Evolutionary conservation across 2,329 filamentous ascomycete species (phyloP).

Genomic region (Dactylellina parvicollis): DNA sequence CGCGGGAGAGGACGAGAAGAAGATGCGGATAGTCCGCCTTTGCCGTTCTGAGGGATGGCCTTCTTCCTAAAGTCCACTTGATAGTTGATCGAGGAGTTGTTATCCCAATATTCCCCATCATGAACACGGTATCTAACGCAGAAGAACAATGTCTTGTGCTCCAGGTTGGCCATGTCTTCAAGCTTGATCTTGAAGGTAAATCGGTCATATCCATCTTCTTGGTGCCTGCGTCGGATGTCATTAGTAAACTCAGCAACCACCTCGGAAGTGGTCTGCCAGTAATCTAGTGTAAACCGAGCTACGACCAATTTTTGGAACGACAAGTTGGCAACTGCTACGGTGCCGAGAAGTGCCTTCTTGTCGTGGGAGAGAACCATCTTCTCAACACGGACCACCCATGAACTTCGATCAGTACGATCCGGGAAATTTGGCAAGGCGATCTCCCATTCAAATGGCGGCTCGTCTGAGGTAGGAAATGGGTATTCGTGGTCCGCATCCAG

Average conservation of each 20-base stretch:
- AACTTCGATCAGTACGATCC: constrained; percentile 60
- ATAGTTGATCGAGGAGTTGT: constrained; percentile 86
- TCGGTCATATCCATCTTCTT: constrained; percentile 77
- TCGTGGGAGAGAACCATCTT: constrained; percentile 86
- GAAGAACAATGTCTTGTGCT: constrained; percentile 90
- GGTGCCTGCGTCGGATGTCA: constrained; percentile 75
- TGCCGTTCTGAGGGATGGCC: constrained; percentile 68
- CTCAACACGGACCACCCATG: constrained; percentile 74
- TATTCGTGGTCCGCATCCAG: constrained; percentile 91
- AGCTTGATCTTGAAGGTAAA: constrained; percentile 96
- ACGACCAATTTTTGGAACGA: constrained; percentile 87
- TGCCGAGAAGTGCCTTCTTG: constrained; percentile 85
- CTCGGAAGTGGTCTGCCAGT: constrained; percentile 98
- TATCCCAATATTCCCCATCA: constrained; percentile 93
- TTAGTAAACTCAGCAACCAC: constrained; percentile 87
- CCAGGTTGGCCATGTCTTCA: constrained; percentile 87
- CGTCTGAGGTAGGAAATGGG: constrained; percentile 74
- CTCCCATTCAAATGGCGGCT: constrained; percentile 81
- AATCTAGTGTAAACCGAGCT: constrained; percentile 95
- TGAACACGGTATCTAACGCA: constrained; percentile 88
- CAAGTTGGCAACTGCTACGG: constrained; percentile 84
- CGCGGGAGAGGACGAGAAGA: constrained; percentile 70
- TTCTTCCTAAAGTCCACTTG: constrained; percentile 93
- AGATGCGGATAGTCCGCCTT: constrained; percentile 62
- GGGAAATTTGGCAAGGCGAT: constrained; percentile 87